A percentile compares a stretch with the other conserved stretches of the same genome.
phyloP scores from a whole-genome alignment of 192 early-diverging fungal species.

The Radiomyces spectabilis region DNA sequence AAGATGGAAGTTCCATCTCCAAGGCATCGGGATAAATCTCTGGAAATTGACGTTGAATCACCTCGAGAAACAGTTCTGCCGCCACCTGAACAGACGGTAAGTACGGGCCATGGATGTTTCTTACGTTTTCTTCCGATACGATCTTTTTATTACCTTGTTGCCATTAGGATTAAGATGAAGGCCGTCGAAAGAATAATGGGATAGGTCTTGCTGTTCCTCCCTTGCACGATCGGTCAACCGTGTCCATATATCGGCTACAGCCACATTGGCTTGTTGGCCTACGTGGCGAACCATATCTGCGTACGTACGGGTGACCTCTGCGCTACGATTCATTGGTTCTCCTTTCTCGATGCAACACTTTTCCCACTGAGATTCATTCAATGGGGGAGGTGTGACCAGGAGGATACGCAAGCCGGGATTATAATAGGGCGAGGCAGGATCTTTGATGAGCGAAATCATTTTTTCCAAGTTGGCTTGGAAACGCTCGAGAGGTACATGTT shows the following conservation, averaged over 20 bases:
- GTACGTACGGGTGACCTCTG: constrained; percentile 39
- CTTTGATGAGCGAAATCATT: constrained; percentile 49
- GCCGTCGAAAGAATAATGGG: constrained; percentile 45
- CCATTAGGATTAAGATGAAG: constrained; percentile 48
- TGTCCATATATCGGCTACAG: constrained; percentile 25
- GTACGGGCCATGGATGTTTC: neutral
- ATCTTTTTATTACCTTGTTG: constrained; percentile 30
- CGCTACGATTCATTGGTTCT: constrained; percentile 22
- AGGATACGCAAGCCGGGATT: constrained; percentile 56
- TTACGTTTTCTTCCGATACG: neutral
- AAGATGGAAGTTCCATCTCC: constrained; percentile 31
- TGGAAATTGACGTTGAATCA: constrained; percentile 33
- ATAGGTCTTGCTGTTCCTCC: constrained; percentile 9
- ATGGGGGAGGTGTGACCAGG: constrained; percentile 62
- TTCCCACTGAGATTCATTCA: constrained; percentile 48
- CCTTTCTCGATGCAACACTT: constrained; percentile 21
- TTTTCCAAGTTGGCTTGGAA: constrained; percentile 54
- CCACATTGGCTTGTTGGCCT: constrained; percentile 29
- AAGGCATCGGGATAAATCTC: constrained; percentile 45
- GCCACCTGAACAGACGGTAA: constrained; percentile 19
- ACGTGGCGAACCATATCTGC: constrained; percentile 36
- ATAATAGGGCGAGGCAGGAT: constrained; percentile 40
- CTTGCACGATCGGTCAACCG: constrained; percentile 33
- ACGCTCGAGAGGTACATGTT: constrained; percentile 53
- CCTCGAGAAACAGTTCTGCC: constrained; percentile 30